Conservation (phyloP, 2,329 filamentous ascomycete genomes). For the Alternaria dauci region DNA sequence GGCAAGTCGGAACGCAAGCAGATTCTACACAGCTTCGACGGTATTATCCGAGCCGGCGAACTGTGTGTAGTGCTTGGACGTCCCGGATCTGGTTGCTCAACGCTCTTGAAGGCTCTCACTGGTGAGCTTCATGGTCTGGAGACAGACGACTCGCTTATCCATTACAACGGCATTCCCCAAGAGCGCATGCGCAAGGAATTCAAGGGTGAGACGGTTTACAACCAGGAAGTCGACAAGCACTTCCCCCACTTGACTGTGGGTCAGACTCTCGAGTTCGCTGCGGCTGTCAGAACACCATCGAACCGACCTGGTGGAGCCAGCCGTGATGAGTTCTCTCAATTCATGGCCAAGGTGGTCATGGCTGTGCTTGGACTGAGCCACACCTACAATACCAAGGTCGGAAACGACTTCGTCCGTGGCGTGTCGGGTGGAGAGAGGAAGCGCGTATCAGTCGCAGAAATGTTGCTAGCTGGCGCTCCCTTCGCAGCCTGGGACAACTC, state of each 20-base stretch:
- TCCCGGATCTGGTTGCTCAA: slow-evolving; percentile 68
- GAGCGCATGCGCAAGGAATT: slow-evolving; percentile 57
- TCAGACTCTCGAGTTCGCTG: slow-evolving; percentile 65
- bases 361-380: slow-evolving; percentile 63
- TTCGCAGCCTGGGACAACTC: slow-evolving; percentile 58
- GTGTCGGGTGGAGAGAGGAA: slow-evolving; percentile 70
- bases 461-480: slow-evolving; percentile 52
- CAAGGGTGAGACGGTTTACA: slow-evolving; percentile 58
- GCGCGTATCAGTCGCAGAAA: slow-evolving; percentile 68
- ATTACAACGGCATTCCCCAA: slow-evolving; percentile 66
- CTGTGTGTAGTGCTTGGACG: slow-evolving; percentile 58
- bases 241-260: slow-evolving; percentile 67
- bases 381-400: slow-evolving; percentile 64
- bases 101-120: slow-evolving; percentile 68
- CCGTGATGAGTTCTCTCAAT: slow-evolving; percentile 56
- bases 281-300: slow-evolving; percentile 61
- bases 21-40: slow-evolving; percentile 64
- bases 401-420: slow-evolving; percentile 67
- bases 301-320: slow-evolving; percentile 46
- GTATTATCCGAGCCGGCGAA: slow-evolving; percentile 61
- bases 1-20: slow-evolving; percentile 61
- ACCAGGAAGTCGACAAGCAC: slow-evolving; percentile 60
- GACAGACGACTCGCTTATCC: slow-evolving; percentile 62
- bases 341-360: slow-evolving; percentile 62
- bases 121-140: slow-evolving; percentile 68